These are phyloP conservation scores for Microcyclospora pomicola DNA, from an alignment of 2,329 filamentous ascomycete genomes.

Conservation along the genomic window DNA sequence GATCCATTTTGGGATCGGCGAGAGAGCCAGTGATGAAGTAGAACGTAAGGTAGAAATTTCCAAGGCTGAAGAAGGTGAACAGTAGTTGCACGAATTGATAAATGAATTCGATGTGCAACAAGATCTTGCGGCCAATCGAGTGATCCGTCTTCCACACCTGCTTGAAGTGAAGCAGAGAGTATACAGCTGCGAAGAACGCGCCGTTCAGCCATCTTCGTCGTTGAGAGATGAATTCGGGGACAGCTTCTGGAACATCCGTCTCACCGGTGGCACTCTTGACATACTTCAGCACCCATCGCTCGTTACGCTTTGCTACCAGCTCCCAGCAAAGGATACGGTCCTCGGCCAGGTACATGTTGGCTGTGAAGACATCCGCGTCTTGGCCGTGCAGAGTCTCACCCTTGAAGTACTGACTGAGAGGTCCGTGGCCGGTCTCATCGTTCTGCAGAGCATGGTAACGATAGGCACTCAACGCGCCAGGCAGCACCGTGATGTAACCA, in stretches of 20 bases:
- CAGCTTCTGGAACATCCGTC: conserved; percentile 87
- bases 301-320: conserved; percentile 83
- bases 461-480: conserved; percentile 88
- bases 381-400: conserved; percentile 93
- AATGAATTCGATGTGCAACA: conserved; percentile 87
- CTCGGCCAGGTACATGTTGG: conserved; percentile 88
- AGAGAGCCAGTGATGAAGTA: conserved; percentile 94
- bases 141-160: conserved; percentile 93
- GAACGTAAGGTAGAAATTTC: conserved; percentile 98
- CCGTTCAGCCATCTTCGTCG: conserved; percentile 95
- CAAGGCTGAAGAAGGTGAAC: conserved; percentile 93
- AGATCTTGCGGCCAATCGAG: conserved; percentile 71
- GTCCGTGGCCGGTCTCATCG: conserved; percentile 87
- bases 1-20: conserved; percentile 64
- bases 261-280: conserved; percentile 94
- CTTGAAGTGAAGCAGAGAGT: conserved; percentile 86
- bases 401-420: conserved; percentile 97
- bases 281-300: conserved; percentile 96
- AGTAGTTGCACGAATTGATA: conserved; percentile 87
- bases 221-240: conserved; percentile 95
- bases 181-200: conserved; percentile 96
- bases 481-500: conserved; percentile 93
- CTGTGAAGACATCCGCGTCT: conserved; percentile 92
- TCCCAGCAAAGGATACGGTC: conserved; percentile 90
- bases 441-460: conserved; percentile 93